Evolutionary conservation across 495 filamentous ascomycete genomes (phyloP).

Genomic region (Amphirosellinia nigrospora): DNA sequence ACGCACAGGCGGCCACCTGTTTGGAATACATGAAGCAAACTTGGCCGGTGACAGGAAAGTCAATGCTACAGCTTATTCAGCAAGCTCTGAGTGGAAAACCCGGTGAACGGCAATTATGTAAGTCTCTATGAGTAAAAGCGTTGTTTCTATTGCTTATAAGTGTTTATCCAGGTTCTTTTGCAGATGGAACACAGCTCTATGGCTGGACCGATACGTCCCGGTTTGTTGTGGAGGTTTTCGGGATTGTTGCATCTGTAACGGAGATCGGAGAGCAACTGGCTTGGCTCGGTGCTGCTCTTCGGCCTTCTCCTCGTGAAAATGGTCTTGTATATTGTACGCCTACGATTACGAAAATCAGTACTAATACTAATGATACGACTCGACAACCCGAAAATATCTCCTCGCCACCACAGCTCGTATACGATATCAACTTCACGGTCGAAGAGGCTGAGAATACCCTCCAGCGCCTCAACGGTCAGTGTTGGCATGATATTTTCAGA

Average conservation of each 20-base stretch:
- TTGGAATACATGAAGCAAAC: neutral
- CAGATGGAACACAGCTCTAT: neutral
- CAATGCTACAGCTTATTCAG: neutral
- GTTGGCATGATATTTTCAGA: conserved; percentile 45
- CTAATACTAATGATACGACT: neutral
- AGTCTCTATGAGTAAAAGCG: neutral
- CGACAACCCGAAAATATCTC: neutral
- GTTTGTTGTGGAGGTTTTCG: neutral
- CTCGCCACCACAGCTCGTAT: neutral
- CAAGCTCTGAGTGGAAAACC: neutral
- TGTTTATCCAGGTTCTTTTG: neutral
- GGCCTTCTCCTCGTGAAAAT: neutral
- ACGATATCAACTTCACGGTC: neutral
- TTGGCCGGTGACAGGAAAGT: neutral
- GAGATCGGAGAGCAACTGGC: neutral
- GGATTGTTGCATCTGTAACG: neutral
- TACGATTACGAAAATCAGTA: neutral
- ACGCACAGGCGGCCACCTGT: neutral
- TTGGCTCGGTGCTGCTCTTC: neutral
- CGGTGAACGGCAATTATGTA: neutral
- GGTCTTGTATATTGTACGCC: neutral
- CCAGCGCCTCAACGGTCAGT: conserved; percentile 35
- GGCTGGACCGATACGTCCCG: neutral
- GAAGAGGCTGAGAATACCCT: neutral
- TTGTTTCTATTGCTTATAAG: neutral